Conservation (phyloP, 257 asterid genomes). For the Gentiana dahurica region DNA sequence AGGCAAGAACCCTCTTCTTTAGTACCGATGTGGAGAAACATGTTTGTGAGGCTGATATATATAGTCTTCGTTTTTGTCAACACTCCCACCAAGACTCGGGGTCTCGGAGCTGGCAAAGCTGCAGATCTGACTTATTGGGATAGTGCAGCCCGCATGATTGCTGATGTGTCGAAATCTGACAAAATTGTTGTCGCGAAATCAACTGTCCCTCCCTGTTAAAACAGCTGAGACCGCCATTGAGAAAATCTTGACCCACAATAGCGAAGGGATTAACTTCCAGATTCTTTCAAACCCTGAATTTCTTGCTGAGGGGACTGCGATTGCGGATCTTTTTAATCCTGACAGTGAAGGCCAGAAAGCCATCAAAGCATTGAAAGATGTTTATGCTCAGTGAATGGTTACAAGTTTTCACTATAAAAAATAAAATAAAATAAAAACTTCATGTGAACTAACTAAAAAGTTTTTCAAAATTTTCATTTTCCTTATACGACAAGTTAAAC, state of each 20-base stretch:
- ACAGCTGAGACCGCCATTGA: slow-evolving; percentile 27
- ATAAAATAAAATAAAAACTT: no score
- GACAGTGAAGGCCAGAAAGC: slow-evolving; percentile 2
- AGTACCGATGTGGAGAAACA: slow-evolving; percentile 26
- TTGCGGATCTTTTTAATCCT: slow-evolving; percentile 24
- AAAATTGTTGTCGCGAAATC: slow-evolving; percentile 30
- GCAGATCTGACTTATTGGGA: slow-evolving; percentile 33
- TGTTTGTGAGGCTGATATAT: slow-evolving; percentile 19
- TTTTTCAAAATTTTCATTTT: no score
- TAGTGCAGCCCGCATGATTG: slow-evolving; percentile 33
- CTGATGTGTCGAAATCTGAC: slow-evolving; percentile 22
- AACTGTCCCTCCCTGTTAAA: slow-evolving; percentile 36
- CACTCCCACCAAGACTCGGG: slow-evolving; percentile 27
- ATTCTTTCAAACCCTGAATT: slow-evolving; percentile 29
- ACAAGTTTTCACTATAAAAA: no score
- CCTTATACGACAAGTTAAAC: no score
- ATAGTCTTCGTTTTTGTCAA: slow-evolving; percentile 27
- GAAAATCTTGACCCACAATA: slow-evolving; percentile 24
- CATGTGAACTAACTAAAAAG: no score
- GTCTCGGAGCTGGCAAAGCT: slow-evolving; percentile 33
- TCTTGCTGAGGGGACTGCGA: slow-evolving; percentile 29
- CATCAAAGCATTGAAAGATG: no score
- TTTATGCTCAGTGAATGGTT: no score
- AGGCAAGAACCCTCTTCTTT: slow-evolving; percentile 28
- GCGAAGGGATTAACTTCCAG: slow-evolving; percentile 26